A percentile compares a stretch with the other conserved stretches of the same genome.
These are phyloP conservation scores for Erysimum cheiranthoides DNA, from an alignment of 345 rosid genomes.

Conservation along the genomic window DNA sequence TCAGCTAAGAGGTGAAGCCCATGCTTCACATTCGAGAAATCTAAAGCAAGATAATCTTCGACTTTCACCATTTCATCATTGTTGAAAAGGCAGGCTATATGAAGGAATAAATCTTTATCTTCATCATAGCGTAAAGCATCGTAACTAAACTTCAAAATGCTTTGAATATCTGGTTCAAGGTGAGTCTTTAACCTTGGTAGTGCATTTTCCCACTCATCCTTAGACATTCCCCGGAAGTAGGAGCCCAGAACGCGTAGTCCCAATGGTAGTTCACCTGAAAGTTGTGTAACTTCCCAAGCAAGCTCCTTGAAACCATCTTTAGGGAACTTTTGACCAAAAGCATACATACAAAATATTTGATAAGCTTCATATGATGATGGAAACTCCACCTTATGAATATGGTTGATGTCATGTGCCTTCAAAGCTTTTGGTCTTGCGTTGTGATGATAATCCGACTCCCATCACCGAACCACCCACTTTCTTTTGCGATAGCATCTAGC, in stretches of 20 bases:
- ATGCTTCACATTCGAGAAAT: neutral
- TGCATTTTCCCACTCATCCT: neutral
- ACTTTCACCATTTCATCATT: neutral
- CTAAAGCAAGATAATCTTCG: neutral
- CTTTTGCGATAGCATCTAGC: neutral
- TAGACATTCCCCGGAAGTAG: neutral
- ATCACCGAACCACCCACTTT: neutral
- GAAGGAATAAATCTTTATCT: neutral
- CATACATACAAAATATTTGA: neutral
- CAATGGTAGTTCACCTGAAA: neutral
- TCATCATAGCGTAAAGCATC: neutral
- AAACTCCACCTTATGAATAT: neutral
- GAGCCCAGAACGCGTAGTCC: neutral
- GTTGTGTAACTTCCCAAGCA: neutral
- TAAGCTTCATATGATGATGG: neutral
- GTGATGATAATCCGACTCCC: constrained; percentile 10
- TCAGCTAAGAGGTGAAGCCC: neutral
- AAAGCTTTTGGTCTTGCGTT: neutral
- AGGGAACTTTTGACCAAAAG: neutral
- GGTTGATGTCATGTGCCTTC: neutral
- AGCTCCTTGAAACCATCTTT: neutral
- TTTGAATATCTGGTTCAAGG: neutral
- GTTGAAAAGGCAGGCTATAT: neutral
- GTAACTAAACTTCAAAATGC: neutral
- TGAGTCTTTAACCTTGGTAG: neutral